A percentile compares a stretch with the other conserved stretches of the same genome.
Conservation (phyloP, 805 yeast genomes). For the Myxozyma sirexii region DNA sequence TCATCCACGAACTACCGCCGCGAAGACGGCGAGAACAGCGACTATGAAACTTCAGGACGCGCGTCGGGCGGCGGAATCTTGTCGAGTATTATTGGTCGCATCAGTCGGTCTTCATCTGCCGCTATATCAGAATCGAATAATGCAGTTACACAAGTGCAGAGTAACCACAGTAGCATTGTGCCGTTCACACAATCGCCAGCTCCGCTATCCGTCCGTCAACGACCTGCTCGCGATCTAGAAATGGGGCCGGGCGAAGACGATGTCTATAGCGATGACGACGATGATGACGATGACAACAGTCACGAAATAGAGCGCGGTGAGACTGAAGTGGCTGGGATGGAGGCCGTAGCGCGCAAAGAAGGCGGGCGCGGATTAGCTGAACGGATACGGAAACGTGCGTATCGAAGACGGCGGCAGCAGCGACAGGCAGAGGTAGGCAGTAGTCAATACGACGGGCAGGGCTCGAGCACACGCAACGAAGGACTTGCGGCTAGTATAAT, state of each 20-base stretch:
- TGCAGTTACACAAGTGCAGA: background rate
- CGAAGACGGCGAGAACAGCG: background rate
- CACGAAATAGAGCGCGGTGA: conserved; percentile 9
- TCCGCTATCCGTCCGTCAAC: background rate
- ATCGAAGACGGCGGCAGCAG: background rate
- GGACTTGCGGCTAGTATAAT: conserved; percentile 10
- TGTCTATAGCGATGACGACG: conserved; percentile 2
- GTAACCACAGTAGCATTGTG: background rate
- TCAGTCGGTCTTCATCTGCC: conserved; percentile 7
- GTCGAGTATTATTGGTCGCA: conserved; percentile 2
- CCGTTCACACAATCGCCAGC: background rate
- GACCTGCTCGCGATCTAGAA: background rate
- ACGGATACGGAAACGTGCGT: conserved; percentile 5
- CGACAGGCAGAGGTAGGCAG: background rate
- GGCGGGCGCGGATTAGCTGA: conserved; percentile 5
- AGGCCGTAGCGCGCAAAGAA: conserved; percentile 3
- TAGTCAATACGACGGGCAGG: background rate
- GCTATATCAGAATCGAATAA: background rate
- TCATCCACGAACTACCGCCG: background rate
- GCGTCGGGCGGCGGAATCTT: background rate
- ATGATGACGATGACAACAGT: background rate
- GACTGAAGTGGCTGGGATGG: background rate
- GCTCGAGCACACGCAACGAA: background rate
- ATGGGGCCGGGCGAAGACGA: background rate
- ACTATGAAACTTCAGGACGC: conserved; percentile 1